Evolutionary conservation across 2,329 filamentous ascomycete species (phyloP).

Genomic region (Penicillium occitanis): DNA sequence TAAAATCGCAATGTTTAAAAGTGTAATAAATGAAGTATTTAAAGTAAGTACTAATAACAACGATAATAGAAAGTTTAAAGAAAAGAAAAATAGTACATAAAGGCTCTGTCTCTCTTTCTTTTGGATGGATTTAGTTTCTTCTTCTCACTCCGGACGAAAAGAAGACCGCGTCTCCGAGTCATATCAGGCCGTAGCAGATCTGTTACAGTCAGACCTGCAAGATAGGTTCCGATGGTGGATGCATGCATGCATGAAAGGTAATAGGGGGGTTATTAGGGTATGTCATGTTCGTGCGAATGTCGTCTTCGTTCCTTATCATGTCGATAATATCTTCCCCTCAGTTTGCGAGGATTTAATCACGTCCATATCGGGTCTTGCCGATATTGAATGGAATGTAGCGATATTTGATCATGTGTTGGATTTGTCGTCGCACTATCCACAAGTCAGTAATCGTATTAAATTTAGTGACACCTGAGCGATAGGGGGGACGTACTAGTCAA

Average conservation of each 20-base stretch:
- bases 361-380: constrained; percentile 77
- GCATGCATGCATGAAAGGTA: neutral
- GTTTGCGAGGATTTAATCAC: constrained; percentile 20
- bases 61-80: neutral
- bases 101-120: constrained; percentile 6
- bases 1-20: neutral
- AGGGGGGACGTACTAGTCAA: constrained; percentile 74
- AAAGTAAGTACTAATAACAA: constrained; percentile 13
- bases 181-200: constrained; percentile 11
- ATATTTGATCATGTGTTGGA: constrained; percentile 99
- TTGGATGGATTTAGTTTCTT: neutral
- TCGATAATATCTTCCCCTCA: neutral
- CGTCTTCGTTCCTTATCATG: constrained; percentile 11
- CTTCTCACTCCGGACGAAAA: neutral
- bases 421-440: constrained; percentile 85
- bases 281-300: constrained; percentile 7
- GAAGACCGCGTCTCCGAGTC: neutral
- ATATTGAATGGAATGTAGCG: constrained; percentile 93
- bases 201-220: neutral
- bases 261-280: neutral
- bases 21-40: neutral
- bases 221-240: neutral
- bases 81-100: constrained; percentile 8
- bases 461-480: too few relatives aligned
- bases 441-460: neutral